These are phyloP conservation scores for Fabrea salina DNA, from an alignment of 169 alveolate species.

Conservation along the genomic window DNA sequence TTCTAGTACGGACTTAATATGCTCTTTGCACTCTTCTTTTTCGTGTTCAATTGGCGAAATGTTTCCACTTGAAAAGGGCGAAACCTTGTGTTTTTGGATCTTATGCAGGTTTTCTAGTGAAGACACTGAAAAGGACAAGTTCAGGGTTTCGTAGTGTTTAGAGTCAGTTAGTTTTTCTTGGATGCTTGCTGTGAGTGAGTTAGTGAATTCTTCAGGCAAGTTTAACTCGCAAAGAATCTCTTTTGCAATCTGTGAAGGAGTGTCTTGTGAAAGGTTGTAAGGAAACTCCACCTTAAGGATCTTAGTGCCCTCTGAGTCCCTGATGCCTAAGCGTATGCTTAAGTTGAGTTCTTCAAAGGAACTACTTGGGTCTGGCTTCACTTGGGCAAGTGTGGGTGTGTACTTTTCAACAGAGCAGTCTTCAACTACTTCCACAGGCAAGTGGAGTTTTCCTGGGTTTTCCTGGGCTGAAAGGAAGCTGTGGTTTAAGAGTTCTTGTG, in stretches of 20 bases:
- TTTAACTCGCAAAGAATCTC: conserved; percentile 16
- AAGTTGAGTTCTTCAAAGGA: background rate
- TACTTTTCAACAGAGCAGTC: background rate
- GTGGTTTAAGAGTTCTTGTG: conserved; percentile 61
- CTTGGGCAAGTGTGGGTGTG: background rate
- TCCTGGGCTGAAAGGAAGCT: conserved; percentile 56
- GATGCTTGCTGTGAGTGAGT: background rate
- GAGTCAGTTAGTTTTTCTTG: background rate
- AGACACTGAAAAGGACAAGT: background rate
- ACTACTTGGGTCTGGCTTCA: background rate
- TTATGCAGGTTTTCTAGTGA: no score
- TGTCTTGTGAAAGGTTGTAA: background rate
- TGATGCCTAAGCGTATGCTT: background rate
- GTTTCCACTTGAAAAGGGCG: background rate
- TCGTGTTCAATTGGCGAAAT: background rate
- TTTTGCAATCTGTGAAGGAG: conserved; percentile 17
- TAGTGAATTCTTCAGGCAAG: background rate
- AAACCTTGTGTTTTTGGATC: no score
- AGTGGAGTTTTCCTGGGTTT: conserved; percentile 20
- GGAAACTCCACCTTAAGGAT: background rate
- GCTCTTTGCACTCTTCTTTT: background rate
- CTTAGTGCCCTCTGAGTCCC: background rate
- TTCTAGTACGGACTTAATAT: background rate
- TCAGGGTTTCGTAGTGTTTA: background rate
- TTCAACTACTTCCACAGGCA: background rate